Base-by-base conservation (phyloP, 2,329 filamentous ascomycete species). In the Microdochium trichocladiopsis region DNA sequence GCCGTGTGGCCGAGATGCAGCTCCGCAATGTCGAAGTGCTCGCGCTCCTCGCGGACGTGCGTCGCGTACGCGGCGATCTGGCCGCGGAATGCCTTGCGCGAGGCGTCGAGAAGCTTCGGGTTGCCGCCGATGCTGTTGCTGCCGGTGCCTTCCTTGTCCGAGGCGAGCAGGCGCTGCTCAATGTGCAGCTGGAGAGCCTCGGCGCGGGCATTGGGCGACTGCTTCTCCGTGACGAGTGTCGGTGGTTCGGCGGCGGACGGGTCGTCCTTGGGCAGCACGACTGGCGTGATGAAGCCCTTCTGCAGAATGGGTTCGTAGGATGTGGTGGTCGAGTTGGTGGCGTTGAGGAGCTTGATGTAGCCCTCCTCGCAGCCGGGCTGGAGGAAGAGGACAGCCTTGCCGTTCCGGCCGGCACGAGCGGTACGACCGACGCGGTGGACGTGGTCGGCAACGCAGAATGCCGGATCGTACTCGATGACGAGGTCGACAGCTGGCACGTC, bases 31-130 rank as follows among this genome's bases (percentile, higher is more conserved):
- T 97, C 89, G 67, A 99, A 99, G 66, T 88, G 92, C 50, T 76
- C 75, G 50, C 94, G 80, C 72, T 99, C 94, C 45, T 86, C 85
- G 25, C 88, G 86, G 25, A 93, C 82, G 69, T 99, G 94, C 0
- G 94, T 99, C 2, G 94, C 91, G 67, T 99, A 99, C 1, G 94
- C 94, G 51, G 94, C 81, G 51, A 99, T 86, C 63, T 97, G 92
- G 50, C 89, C 94, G 65, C 95, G 90, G 73, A 89, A 99, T 0
- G 87, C 94, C 59, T 89, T 84, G 21, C 90, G 82, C 0, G 88
- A 93, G 61, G 91, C 80, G 61, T 95, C 90, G 4, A 95, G 80
- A 37, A 88, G 81, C 52, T 83, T 83, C n/a, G n/a, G n/a, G 0
- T 81, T 73, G 51, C 86, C 80, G 12, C 53, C 51, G 12, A 54